Conservation (phyloP, 306 rosid species). For the Vigna mungo region DNA sequence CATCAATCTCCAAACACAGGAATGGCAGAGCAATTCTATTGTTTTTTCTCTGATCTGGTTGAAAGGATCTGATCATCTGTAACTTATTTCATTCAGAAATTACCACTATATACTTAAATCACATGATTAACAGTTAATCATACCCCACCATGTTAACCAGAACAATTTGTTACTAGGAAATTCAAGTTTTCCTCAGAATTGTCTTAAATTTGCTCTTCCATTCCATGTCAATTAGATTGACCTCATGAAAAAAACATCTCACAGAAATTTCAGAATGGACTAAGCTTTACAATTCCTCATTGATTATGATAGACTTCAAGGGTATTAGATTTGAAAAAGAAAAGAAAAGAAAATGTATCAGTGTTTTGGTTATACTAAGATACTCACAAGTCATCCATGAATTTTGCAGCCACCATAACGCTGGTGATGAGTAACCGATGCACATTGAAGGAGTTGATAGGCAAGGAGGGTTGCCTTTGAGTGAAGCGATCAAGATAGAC, state of each 20-base stretch:
- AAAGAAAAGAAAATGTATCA: background rate
- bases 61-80: background rate
- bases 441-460: slow-evolving; percentile 84
- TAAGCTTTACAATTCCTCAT: slow-evolving; percentile 7
- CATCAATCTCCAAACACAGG: slow-evolving; percentile 6
- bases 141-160: background rate
- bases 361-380: background rate
- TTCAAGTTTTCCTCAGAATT: background rate
- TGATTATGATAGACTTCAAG: background rate
- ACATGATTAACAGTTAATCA: background rate
- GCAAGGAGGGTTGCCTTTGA: slow-evolving; percentile 77
- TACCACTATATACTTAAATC: background rate
- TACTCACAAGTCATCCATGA: slow-evolving; percentile 98
- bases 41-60: background rate
- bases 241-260: background rate
- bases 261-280: background rate
- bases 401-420: slow-evolving; percentile 91
- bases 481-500: slow-evolving; percentile 92
- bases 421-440: slow-evolving; percentile 93
- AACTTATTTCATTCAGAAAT: too few species aligned
- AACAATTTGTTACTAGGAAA: slow-evolving; percentile 20
- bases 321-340: background rate
- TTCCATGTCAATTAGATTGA: background rate
- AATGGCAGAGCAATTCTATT: slow-evolving; percentile 4
- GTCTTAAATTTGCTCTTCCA: slow-evolving; percentile 27